Evolutionary conservation across 2,329 filamentous ascomycete species (phyloP).

Genomic region (Akanthomyces muscarius): DNA sequence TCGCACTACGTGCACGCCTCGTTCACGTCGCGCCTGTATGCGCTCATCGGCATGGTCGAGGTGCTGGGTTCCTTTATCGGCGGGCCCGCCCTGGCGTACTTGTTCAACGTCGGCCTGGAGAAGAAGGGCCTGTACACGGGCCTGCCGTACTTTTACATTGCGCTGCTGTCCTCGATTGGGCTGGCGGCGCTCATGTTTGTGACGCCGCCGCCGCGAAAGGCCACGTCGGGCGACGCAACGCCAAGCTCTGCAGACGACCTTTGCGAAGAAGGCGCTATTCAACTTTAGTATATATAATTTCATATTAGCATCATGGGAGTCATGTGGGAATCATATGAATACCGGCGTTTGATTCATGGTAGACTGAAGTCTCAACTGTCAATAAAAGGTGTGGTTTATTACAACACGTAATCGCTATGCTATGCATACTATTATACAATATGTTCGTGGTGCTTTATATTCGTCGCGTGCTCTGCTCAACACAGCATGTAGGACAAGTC

Average conservation of each 20-base stretch:
- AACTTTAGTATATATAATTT: neutral
- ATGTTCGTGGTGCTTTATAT: neutral
- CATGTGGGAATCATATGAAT: neutral
- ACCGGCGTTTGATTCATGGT: neutral
- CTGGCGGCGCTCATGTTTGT: slow-evolving; percentile 31
- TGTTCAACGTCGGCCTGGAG: slow-evolving; percentile 35
- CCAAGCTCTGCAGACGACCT: slow-evolving; percentile 20
- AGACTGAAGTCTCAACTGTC: neutral
- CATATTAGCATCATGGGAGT: neutral
- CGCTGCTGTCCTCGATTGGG: slow-evolving; percentile 27
- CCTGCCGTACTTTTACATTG: slow-evolving; percentile 39
- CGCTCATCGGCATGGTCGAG: slow-evolving; percentile 38
- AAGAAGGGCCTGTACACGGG: slow-evolving; percentile 35
- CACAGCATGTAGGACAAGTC: slow-evolving; percentile 19
- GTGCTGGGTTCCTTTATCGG: slow-evolving; percentile 37
- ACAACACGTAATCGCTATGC: neutral
- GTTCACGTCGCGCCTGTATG: slow-evolving; percentile 39
- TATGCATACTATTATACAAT: slow-evolving; percentile 10
- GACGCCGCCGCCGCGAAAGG: slow-evolving; percentile 25
- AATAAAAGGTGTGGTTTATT: neutral
- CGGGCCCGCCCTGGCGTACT: slow-evolving; percentile 38
- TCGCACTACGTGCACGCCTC: slow-evolving; percentile 36
- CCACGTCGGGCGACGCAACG: slow-evolving; percentile 12
- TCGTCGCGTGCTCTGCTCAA: neutral
- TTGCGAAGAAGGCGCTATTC: slow-evolving; percentile 18